Percentiles rank a stretch among this genome's conserved stretches.
phyloP scores from a whole-genome alignment of 257 asterid species.

The Solanum megistacrolobum region DNA sequence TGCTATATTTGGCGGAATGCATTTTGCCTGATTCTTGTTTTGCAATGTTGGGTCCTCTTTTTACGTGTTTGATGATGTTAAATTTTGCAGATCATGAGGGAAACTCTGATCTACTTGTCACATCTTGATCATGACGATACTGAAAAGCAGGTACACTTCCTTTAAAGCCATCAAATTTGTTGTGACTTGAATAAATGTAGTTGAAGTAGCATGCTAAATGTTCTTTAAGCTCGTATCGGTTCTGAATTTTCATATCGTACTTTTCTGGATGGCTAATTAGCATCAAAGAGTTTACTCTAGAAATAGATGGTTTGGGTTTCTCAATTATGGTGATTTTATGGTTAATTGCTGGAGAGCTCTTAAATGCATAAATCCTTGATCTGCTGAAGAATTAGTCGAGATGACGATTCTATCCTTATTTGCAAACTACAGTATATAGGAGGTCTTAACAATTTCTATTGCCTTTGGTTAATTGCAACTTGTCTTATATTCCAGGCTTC shows the following conservation, averaged over 20 bases:
- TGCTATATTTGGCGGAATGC: not conserved
- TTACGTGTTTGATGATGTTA: not conserved
- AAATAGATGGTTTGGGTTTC: not conserved
- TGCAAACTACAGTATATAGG: not conserved
- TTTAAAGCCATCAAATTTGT: not conserved
- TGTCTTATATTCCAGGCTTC: not conserved
- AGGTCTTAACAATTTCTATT: not conserved
- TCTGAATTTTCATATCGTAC: not conserved
- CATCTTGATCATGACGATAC: constrained; percentile 99
- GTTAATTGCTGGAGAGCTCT: not conserved
- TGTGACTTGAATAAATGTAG: not conserved
- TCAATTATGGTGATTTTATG: not conserved
- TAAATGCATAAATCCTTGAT: not conserved
- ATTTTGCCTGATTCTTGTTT: not conserved
- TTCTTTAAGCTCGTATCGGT: not conserved
- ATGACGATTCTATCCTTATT: not conserved
- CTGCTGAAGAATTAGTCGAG: not conserved
- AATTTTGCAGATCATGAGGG: constrained; percentile 87
- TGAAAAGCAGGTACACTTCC: constrained; percentile 68
- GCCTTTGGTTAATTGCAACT: not conserved
- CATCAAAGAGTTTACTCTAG: not conserved
- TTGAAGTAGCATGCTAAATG: not conserved
- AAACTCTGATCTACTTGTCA: constrained; percentile 87
- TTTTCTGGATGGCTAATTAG: not conserved
- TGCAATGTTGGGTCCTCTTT: not conserved